Evolutionary conservation across 768 basidiomycete genomes (phyloP), one percentile per base, ranked within the genome.

Genomic region (Lepiota brunneoincarnata): DNA sequence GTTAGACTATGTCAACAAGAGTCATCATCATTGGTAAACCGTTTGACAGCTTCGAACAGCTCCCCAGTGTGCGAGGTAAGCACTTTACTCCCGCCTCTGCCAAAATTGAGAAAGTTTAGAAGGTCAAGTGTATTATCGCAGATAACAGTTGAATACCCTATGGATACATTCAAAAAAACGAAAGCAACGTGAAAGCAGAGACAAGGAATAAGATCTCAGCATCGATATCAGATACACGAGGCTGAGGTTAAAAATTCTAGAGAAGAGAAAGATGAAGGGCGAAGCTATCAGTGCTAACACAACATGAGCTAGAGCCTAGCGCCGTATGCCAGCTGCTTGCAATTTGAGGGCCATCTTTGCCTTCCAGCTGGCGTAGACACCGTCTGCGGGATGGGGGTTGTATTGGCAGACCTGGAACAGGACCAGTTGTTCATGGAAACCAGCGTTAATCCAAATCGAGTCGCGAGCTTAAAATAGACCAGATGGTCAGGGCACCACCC

Each of bases 381-480:
- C 86, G 59, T 83, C 81, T 14, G 72, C 61, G 3, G 77, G 78
- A 18, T 75, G 75, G 11, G 87, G 87, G 21, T 74, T 74, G 56
- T 89, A 90, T 65, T 77, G 75, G 66, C 88, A 90, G 28, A 89
- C 74, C 62, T 86, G 86, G 51, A 87, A 90, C 43, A 91, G 71
- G 31, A 88, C 82, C 23, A 91, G 78, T 60, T 91, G 88, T 69
- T 89, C 86, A 54, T 86, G 82, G 67, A 90, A 89, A 40, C 87
- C 88, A n/a, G 85, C 79, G 57, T 82, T 87, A 56, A 82, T 79
- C 87, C 87, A 89, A 49, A 89, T 86, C 62, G 89, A 86, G 67
- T 87, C 83, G 45, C 87, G 84, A 44, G 81, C 87, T 89, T 60
- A 47, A 57, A 28, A 6, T 34, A 21, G 54, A 18, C 54, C 11